Base-by-base conservation (phyloP, 2,329 filamentous ascomycete species). In the Fusarium poae region DNA sequence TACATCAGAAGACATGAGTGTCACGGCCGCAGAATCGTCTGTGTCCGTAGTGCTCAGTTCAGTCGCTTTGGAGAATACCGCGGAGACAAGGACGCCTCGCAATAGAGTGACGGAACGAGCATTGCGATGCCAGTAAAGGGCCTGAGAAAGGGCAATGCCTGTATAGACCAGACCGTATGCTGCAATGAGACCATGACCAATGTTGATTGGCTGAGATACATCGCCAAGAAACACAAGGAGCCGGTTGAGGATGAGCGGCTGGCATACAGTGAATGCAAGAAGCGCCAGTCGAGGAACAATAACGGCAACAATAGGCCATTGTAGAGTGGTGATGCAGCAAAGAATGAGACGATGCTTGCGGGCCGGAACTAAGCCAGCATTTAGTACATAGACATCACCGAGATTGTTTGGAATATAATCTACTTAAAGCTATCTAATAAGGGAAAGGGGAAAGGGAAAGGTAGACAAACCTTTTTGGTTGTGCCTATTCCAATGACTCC, bases 1-100 rank as follows among this genome's bases (percentile, higher is more conserved):
- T 72, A 75, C 77, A 76, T 81, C 80, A 15, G 79, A 77, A 50
- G 79, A 81, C 79, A 82, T 82, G 46, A 82, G 74, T 4, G 80
- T 82, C 18, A 81, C 72, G 2, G 80, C 74, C 6, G 78, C 77
- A 8, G 77, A 74, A 55, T 79, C 75, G 20, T 77, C 76, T 10
- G 72, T 62, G 20, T 65, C 62, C 7, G 73, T 71, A 16, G 74
- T 72, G 8, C 72, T 76, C 30, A 78, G 65, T 9, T 73, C 68
- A 1, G 75, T 78, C 2, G 77, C 74, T 48, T 80, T 79, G 30
- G 70, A 59, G 56, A 79, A 81, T 9, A 81, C 68, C 3, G 75
- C 73, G 13, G 78, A 73, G 18, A 78, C 76, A 18, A 80, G 62
- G 5, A 75, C 62, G 2, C 76, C 76, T 7, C 76, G 70, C 9